Base-by-base conservation (phyloP, 2,329 filamentous ascomycete genomes). In the Colletotrichum neosansevieriae region DNA sequence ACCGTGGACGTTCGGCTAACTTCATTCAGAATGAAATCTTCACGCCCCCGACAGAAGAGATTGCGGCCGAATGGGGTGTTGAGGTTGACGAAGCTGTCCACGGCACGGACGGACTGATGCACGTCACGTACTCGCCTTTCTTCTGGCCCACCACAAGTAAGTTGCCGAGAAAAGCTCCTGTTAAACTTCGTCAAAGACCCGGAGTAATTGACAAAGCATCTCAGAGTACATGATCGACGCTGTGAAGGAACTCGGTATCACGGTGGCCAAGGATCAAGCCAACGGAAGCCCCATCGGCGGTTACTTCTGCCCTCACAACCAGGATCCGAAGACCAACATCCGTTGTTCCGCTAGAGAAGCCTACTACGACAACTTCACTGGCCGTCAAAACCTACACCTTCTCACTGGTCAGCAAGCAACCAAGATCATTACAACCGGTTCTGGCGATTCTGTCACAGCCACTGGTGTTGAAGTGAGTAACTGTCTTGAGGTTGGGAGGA, bases 111-210 rank as follows among this genome's bases (percentile, higher is more conserved):
- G 76, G 76, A 3, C 65, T 74, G 24, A 67, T 77, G 19, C 72
- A 77, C 34, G 72, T 71, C 10, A 76, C 73, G 17, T 77, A 76
- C 57, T 75, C 76, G 3, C 74, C 74, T 2, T 77, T 72, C n/a
- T 77, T 75, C 59, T 78, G 74, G 75, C 73, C 74, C 1, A 72
- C 75, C 36, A 76, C 74, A 49, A 74, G 72, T 66, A 17, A 10
- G 49, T 19, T 36, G 49, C 49, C 2, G 13, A 34, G 15, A 53
- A 36, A 19, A n/a, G 29, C 29, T 29, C 29, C 12, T 29, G 11
- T 13, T 12, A 3, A 11, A 17, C 24, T 13, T 6, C 15, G n/a
- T 36, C 29, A 32, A 15, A 15, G 4, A 40, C 2, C 7, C 3
- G 10, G 4, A 3, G 7, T 29, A 3, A 38, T 54, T 68, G 17